Percentiles rank a stretch among this genome's conserved stretches.
These are phyloP conservation scores for Chytriomyces hyalinus DNA, from an alignment of 192 early-diverging fungal species.

Conservation along the genomic window DNA sequence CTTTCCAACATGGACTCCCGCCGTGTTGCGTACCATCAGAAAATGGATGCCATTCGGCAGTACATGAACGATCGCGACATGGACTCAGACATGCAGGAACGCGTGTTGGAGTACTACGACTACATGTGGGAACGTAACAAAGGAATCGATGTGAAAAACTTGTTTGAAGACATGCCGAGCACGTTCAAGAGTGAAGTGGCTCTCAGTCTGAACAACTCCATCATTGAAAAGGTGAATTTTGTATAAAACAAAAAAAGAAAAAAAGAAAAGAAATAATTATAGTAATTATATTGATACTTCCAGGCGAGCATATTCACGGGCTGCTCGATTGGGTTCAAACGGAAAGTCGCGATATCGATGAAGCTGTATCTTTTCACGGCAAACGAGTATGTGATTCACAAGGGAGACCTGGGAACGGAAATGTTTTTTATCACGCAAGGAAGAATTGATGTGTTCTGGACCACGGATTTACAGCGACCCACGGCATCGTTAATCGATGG, in stretches of 20 bases:
- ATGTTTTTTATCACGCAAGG: constrained; percentile 63
- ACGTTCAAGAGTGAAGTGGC: constrained; percentile 61
- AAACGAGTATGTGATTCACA: constrained; percentile 58
- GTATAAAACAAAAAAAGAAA: neutral
- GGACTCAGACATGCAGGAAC: constrained; percentile 59
- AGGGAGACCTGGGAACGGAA: constrained; percentile 54
- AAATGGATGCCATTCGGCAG: constrained; percentile 56
- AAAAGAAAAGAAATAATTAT: neutral
- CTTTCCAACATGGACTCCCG: constrained; percentile 63
- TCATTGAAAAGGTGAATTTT: constrained; percentile 56
- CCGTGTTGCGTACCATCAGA: constrained; percentile 58
- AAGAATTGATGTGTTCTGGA: constrained; percentile 55
- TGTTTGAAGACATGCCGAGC: constrained; percentile 59
- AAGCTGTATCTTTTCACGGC: constrained; percentile 60
- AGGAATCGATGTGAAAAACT: constrained; percentile 54
- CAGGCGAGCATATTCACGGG: constrained; percentile 52
- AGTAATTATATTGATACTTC: neutral
- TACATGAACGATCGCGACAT: constrained; percentile 60
- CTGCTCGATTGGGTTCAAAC: constrained; percentile 53
- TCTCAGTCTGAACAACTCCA: constrained; percentile 56
- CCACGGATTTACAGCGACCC: constrained; percentile 41
- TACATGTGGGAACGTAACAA: constrained; percentile 63
- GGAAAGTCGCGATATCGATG: constrained; percentile 58
- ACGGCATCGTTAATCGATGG: constrained; percentile 57
- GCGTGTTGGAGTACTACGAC: constrained; percentile 59